These are phyloP conservation scores for Phoma sp. DNA, from an alignment of 2,329 filamentous ascomycete genomes.

Conservation along the genomic window DNA sequence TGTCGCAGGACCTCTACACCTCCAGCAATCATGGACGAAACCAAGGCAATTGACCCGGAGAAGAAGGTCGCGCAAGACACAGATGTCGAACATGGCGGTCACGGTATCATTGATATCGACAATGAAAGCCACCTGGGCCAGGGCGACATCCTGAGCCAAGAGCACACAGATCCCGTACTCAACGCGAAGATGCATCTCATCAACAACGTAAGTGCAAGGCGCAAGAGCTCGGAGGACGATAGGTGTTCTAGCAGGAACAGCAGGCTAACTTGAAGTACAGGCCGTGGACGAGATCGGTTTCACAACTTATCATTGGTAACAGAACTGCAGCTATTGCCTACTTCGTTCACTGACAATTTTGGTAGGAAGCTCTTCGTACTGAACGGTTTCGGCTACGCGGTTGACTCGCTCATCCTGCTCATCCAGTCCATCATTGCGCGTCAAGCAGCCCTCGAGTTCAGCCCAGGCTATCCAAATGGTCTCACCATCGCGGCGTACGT, in stretches of 20 bases:
- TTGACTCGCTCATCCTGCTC: conserved; percentile 64
- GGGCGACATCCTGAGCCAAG: conserved; percentile 63
- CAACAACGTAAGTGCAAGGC: conserved; percentile 63
- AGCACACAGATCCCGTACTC: conserved; percentile 67
- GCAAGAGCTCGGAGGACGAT: background rate
- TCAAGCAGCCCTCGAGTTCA: conserved; percentile 67
- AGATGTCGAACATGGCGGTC: conserved; percentile 17
- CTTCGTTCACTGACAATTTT: background rate
- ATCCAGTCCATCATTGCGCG: conserved; percentile 70
- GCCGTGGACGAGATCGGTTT: conserved; percentile 63
- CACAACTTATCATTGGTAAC: conserved; percentile 60
- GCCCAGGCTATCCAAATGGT: conserved; percentile 62
- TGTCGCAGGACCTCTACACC: background rate
- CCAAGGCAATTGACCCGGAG: background rate
- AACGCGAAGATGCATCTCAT: conserved; percentile 73
- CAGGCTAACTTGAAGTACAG: conserved; percentile 23
- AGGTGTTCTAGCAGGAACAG: background rate
- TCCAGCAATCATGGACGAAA: background rate
- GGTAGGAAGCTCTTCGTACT: conserved; percentile 61
- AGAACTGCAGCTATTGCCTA: background rate
- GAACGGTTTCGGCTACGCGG: conserved; percentile 68
- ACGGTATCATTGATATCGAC: conserved; percentile 1
- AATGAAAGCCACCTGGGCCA: conserved; percentile 34
- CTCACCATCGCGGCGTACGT: conserved; percentile 69
- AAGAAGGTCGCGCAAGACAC: conserved; percentile 14